Conservation (phyloP, 176 grass and related monocot species). For the Lolium perenne region DNA sequence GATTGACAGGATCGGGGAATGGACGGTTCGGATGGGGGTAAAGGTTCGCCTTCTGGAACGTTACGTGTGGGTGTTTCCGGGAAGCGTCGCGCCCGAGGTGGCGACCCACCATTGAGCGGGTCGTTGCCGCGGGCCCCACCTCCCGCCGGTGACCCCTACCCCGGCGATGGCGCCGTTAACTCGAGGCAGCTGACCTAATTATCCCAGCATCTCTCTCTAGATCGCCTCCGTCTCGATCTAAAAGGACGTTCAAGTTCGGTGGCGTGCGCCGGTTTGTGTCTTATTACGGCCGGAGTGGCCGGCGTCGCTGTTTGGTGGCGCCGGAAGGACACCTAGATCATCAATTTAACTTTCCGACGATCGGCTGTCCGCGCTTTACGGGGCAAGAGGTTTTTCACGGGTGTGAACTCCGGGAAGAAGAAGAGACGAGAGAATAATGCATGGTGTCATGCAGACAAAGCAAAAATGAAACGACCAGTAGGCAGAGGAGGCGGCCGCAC, state of each 20-base stretch:
- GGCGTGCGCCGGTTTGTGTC: neutral
- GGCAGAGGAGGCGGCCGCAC: neutral
- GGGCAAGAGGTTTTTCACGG: neutral
- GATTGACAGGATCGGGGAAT: neutral
- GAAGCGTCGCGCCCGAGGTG: slow-evolving; percentile 41
- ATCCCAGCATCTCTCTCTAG: neutral
- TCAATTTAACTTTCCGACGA: neutral
- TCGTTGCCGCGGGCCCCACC: slow-evolving; percentile 3
- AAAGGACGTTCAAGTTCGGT: neutral
- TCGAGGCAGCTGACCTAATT: neutral
- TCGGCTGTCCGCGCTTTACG: slow-evolving; percentile 42
- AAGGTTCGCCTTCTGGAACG: slow-evolving; percentile 41
- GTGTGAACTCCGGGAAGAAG: slow-evolving; percentile 17
- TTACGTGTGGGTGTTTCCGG: slow-evolving; percentile 7
- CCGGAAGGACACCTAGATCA: neutral
- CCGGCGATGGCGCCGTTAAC: slow-evolving; percentile 26
- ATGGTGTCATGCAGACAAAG: neutral
- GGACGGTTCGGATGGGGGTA: neutral
- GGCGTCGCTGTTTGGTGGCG: slow-evolving; percentile 23
- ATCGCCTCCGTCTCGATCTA: neutral
- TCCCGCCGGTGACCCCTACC: neutral
- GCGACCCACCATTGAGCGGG: slow-evolving; percentile 21
- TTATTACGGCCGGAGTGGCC: neutral
- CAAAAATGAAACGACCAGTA: neutral
- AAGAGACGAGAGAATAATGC: neutral